phyloP scores from a whole-genome alignment of 345 rosid genomes.

The Durio zibethinus region DNA sequence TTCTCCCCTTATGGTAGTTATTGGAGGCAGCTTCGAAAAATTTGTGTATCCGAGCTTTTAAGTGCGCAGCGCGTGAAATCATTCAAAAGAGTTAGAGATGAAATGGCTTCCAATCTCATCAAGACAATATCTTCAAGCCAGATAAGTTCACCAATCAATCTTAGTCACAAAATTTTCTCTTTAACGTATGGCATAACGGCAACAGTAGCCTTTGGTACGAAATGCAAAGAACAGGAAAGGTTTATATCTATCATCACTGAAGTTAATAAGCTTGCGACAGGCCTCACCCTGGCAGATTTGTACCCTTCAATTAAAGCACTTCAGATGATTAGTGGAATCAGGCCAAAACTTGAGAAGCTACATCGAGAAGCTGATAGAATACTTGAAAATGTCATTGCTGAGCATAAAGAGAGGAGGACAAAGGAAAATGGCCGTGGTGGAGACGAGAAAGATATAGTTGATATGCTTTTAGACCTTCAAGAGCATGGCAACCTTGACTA shows the following conservation, averaged over 20 bases:
- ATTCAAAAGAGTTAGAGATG: neutral
- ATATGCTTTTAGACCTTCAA: constrained; percentile 34
- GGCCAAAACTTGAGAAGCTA: constrained; percentile 16
- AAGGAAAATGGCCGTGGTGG: no score
- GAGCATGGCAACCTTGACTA: constrained; percentile 17
- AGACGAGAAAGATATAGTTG: constrained; percentile 30
- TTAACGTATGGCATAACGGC: neutral
- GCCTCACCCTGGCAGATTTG: constrained; percentile 25
- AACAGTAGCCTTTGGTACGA: neutral
- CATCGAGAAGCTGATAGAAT: constrained; percentile 24
- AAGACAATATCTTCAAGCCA: neutral
- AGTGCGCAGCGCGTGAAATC: constrained; percentile 6
- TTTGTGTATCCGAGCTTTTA: constrained; percentile 2
- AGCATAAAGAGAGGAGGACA: constrained; percentile 17
- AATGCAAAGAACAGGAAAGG: neutral
- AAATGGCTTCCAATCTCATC: neutral
- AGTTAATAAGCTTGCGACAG: no score
- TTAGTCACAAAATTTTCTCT: neutral
- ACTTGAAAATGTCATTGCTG: constrained; percentile 26
- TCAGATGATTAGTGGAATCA: constrained; percentile 15
- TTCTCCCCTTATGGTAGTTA: constrained; percentile 20
- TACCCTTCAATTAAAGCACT: constrained; percentile 32
- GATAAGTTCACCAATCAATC: neutral
- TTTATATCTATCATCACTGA: no score
- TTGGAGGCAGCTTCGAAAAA: constrained; percentile 13